These are phyloP conservation scores for Flaveria floridana DNA, from an alignment of 140 eudicot genomes.

Conservation along the genomic window DNA sequence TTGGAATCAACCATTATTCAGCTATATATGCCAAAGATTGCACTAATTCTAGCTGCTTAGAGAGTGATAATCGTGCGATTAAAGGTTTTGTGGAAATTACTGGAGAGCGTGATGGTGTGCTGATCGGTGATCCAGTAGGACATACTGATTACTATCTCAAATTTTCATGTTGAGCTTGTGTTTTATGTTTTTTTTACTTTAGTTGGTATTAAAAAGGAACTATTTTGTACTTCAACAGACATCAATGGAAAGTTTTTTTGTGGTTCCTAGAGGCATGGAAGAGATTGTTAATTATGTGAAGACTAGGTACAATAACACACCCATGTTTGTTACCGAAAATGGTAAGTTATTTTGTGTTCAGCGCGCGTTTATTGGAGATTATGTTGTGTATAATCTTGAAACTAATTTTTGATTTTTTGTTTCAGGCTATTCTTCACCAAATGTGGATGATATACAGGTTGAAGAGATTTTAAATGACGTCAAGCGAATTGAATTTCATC, in stretches of 20 bases:
- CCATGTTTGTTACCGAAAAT: constrained; percentile 75
- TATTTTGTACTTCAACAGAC: constrained; percentile 44
- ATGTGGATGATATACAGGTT: constrained; percentile 22
- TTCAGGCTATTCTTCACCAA: constrained; percentile 43
- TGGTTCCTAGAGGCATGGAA: constrained; percentile 87
- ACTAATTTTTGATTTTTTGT: background rate
- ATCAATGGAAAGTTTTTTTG: constrained; percentile 47
- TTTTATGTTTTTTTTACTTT: background rate
- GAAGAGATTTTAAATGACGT: constrained; percentile 48
- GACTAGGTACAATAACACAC: constrained; percentile 59
- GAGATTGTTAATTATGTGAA: constrained; percentile 52
- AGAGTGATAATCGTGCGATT: constrained; percentile 46
- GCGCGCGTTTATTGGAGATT: background rate
- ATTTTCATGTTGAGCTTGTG: background rate
- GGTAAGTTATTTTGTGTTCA: constrained; percentile 39
- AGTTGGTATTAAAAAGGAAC: background rate
- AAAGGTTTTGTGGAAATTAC: constrained; percentile 41
- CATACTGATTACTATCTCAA: background rate
- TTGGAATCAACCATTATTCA: constrained; percentile 76
- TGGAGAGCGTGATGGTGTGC: constrained; percentile 55
- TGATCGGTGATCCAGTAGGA: constrained; percentile 67
- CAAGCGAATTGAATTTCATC: constrained; percentile 58
- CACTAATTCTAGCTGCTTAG: constrained; percentile 42
- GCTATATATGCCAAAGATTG: constrained; percentile 69
- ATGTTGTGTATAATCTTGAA: background rate